Conservation (phyloP, 306 rosid genomes). For the Echinosophora koreensis region DNA sequence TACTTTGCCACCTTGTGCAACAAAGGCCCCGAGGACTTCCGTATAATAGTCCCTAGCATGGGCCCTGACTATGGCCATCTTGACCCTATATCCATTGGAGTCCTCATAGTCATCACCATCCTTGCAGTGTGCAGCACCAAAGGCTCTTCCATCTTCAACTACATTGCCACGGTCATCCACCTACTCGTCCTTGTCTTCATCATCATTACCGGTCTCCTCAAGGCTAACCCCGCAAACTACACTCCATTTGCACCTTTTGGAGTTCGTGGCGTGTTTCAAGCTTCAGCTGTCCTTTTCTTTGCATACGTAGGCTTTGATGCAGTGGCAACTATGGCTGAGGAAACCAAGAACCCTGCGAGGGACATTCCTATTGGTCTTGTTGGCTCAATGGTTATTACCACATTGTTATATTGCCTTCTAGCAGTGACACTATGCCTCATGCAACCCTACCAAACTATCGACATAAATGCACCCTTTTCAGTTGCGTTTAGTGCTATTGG, state of each 20-base stretch:
- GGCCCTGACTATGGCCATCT: constrained; percentile 53
- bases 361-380: constrained; percentile 93
- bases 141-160: constrained; percentile 83
- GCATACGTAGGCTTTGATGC: constrained; percentile 90
- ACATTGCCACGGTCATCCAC: constrained; percentile 75
- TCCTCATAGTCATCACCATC: constrained; percentile 52
- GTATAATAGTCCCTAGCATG: constrained; percentile 52
- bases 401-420: constrained; percentile 55
- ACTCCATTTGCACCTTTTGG: constrained; percentile 47
- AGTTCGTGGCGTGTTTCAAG: constrained; percentile 61
- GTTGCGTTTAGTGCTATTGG: constrained; percentile 76
- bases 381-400: constrained; percentile 73
- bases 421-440: constrained; percentile 79
- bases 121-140: constrained; percentile 79
- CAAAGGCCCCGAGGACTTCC: constrained; percentile 58
- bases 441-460: constrained; percentile 46
- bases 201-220: constrained; percentile 69
- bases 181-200: constrained; percentile 66
- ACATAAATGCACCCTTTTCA: constrained; percentile 66
- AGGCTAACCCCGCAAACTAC: constrained; percentile 69
- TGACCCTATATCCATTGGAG: constrained; percentile 72
- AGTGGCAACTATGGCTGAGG: constrained; percentile 87
- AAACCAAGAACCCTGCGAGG: constrained; percentile 75
- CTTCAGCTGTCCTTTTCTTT: constrained; percentile 85
- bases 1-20: constrained; percentile 82